Conservation (phyloP, 768 basidiomycete genomes). For the Pisolithus tinctorius region DNA sequence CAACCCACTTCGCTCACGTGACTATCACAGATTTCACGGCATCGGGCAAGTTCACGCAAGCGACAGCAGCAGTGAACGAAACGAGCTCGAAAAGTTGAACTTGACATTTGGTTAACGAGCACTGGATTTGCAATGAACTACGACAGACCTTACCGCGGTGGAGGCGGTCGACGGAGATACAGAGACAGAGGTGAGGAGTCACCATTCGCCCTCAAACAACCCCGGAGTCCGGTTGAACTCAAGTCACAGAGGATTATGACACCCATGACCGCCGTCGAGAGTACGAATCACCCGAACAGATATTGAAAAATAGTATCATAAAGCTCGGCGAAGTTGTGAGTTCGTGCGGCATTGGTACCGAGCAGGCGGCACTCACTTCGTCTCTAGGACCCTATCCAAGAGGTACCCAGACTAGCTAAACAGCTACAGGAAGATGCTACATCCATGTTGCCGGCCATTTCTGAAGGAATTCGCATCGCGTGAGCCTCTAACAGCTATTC, state of each 20-base stretch:
- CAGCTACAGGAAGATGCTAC: conserved; percentile 57
- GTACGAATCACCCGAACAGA: conserved; percentile 68
- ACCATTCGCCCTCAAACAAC: neutral
- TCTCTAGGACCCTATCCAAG: conserved; percentile 60
- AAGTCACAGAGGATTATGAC: conserved; percentile 51
- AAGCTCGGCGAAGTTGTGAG: conserved; percentile 80
- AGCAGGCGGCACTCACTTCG: conserved; percentile 3
- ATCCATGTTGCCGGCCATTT: conserved; percentile 53
- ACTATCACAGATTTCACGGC: neutral
- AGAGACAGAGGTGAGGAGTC: conserved; percentile 43
- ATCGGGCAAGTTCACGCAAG: too few relatives aligned
- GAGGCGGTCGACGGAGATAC: conserved; percentile 41
- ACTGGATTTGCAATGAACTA: conserved; percentile 41
- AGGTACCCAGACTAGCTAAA: conserved; percentile 58
- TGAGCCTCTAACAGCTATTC: conserved; percentile 17
- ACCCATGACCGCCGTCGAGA: conserved; percentile 59
- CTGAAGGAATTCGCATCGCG: conserved; percentile 75
- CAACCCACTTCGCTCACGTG: conserved; percentile 15
- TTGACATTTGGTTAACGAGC: conserved; percentile 3
- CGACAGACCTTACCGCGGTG: conserved; percentile 43
- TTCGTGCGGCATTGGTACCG: conserved; percentile 5
- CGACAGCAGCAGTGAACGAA: conserved; percentile 2
- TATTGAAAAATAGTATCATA: conserved; percentile 57
- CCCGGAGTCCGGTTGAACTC: neutral
- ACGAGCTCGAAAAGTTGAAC: conserved; percentile 1